These are phyloP conservation scores for Boletus barrowsii DNA, from an alignment of 768 basidiomycete species.

Conservation along the genomic window DNA sequence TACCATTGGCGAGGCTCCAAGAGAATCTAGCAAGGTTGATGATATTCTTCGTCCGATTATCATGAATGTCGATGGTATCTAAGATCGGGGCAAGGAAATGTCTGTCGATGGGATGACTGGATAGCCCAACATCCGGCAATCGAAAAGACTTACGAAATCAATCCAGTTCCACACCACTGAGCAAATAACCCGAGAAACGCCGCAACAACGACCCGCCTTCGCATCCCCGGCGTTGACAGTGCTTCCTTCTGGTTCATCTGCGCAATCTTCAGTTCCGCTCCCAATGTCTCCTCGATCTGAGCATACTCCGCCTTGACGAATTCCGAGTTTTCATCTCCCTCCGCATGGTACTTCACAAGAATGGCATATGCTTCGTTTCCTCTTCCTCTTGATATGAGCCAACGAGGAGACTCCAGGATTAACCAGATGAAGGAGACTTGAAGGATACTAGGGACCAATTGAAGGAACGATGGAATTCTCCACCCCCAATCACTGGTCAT, in stretches of 20 bases:
- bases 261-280: conserved; percentile 18
- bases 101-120: conserved; percentile 2
- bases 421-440: conserved; percentile 56
- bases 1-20: conserved; percentile 11
- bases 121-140: no score
- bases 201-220: conserved; percentile 11
- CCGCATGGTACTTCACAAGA: conserved; percentile 59
- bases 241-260: not conserved
- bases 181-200: conserved; percentile 13
- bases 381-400: conserved; percentile 59
- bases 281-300: conserved; percentile 54
- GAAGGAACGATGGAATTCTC: conserved; percentile 63
- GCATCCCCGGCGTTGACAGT: conserved; percentile 13
- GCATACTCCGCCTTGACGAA: conserved; percentile 52
- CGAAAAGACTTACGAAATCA: not conserved
- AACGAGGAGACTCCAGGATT: conserved; percentile 63
- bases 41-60: conserved; percentile 16
- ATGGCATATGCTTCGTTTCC: conserved; percentile 45
- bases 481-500: conserved; percentile 61
- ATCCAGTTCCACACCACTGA: conserved; percentile 14
- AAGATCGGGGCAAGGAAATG: conserved; percentile 9
- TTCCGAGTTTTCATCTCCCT: conserved; percentile 34
- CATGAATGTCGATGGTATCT: conserved; percentile 20
- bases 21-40: conserved; percentile 11
- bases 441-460: conserved; percentile 49